Base-by-base conservation (phyloP, 202 grass and related monocot species). In the Saccharum hybrid region DNA sequence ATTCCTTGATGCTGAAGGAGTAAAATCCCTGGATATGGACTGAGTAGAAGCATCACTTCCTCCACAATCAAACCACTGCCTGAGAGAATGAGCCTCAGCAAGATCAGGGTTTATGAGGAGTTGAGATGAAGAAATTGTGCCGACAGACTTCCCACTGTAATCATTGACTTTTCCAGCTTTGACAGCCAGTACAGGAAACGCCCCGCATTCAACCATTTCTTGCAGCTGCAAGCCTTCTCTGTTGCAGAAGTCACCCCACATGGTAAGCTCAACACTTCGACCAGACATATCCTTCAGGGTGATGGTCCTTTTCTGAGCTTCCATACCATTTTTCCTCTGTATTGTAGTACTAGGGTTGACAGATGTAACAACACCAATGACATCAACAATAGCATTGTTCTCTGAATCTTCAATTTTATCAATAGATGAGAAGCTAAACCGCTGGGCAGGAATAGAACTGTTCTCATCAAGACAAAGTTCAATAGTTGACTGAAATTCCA, bases 191-290 rank as follows among this genome's bases (percentile, higher is more conserved):
- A 94, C 83, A 66, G 96, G 91, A 82, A 90, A 94, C 6, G 42
- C 9, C 48, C 89, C 89, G 34, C 63, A 76, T 52, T 90, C 89
- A 66, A 90, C 74, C 62, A 85, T 90, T 82, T 84, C 89, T 82
- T 94, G 93, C 71, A 99, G 83, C 41, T 94, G 78, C 13, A 65
- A 86, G 46, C 96, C 91, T 90, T 99, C 91, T 89, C 86, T 89
- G 72, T 99, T 99, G 82, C 93, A 99, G 73, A 99, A 99, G 39
- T 96, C 96, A 78, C 93, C 93, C 96, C 96, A 99, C 83, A 96
- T 82, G 77, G 96, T 99, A 84, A 99, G 75, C 86, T 96, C 96
- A 74, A 99, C 93, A 86, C 91, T 96, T 89, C 81, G 81, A 86
- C 79, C 86, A 76, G 96, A 96, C 80, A 82, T 88, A 87, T 99